phyloP scores from a whole-genome alignment of 1,139 yeast species.

The Candida tropicalis region DNA sequence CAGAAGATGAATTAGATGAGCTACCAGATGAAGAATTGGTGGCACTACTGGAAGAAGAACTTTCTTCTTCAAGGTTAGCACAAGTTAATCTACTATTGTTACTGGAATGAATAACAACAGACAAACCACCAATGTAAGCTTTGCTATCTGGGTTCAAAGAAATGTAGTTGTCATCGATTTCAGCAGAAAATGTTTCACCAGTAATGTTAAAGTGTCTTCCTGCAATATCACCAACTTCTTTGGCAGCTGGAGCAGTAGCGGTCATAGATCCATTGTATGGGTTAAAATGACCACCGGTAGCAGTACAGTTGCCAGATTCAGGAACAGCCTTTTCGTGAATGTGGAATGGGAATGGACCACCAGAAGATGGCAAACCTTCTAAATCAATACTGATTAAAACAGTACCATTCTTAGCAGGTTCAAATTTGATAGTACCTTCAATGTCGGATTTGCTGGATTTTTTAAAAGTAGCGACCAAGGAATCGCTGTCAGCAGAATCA shows the following conservation, averaged over 20 bases:
- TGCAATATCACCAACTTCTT: constrained; percentile 45
- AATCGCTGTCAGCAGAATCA: constrained; percentile 22
- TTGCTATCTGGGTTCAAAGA: constrained; percentile 38
- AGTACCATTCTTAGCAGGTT: constrained; percentile 34
- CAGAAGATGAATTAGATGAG: constrained; percentile 1
- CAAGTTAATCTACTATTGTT: constrained; percentile 41
- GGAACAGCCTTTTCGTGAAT: constrained; percentile 44
- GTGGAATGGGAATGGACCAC: constrained; percentile 49
- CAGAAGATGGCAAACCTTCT: constrained; percentile 34
- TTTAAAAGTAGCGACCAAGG: constrained; percentile 20
- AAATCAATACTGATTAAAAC: constrained; percentile 36
- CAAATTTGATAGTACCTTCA: constrained; percentile 33
- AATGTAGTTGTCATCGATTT: constrained; percentile 39
- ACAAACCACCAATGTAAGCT: constrained; percentile 40
- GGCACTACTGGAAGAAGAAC: not conserved
- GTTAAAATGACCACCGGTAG: constrained; percentile 40
- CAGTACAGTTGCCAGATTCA: constrained; percentile 42
- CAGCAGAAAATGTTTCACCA: constrained; percentile 25
- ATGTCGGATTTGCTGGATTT: constrained; percentile 12
- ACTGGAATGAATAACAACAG: constrained; percentile 40
- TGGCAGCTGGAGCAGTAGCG: constrained; percentile 27
- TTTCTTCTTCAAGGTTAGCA: constrained; percentile 35
- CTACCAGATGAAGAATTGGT: constrained; percentile 4
- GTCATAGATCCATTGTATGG: constrained; percentile 39
- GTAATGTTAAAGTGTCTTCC: constrained; percentile 42